Base-by-base conservation (phyloP, 108 stramenopile genomes). In the Seminavis robusta region DNA sequence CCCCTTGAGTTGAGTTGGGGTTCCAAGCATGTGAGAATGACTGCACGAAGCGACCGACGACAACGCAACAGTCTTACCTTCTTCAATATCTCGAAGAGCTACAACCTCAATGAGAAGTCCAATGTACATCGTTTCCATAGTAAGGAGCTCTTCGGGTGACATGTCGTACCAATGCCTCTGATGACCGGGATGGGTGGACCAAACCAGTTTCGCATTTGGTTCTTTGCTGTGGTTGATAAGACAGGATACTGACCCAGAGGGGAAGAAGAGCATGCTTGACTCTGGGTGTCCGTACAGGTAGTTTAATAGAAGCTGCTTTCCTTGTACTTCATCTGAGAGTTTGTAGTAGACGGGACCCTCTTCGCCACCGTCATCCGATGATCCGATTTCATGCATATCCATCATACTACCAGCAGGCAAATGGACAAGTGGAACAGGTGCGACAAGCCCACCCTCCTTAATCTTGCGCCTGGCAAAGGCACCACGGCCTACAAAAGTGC, bases 81-180 rank as follows among this genome's bases (percentile, higher is more conserved):
- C 71, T 23, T 57, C 62, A 33, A 92, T 92, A 39, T 83, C 77
- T 17, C 59, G 62, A 11, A 69, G 67, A 37, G 90, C 90, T 20
- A 88, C 80, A 56, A 92, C 66, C 63, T 92, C 90, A 45, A 92
- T 57, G 40, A 90, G 47, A 41, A 90, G 77, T 13, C 81, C 80
- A 56, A 79, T 46, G 66, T 68, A 41, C 52, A 63, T 13, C 53
- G 67, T 26, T 46, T 61, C 63, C 64, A 77, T 42, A 44, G 50
- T 36, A 59, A 69, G 63, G 48, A 87, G 32, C 46, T 67, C 42
- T 33, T 49, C 24, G 48, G 73, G 65, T 65, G 63, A 52, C 52
- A 82, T 38, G 61, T 84, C 36, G 44, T 71, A 61, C 54, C 78
- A 81, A 34, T 69, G 56, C n/a, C 28, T 49, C 8, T 53, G 1